These are phyloP conservation scores for Colletotrichum chlorophyti DNA, from an alignment of 2,329 filamentous ascomycete species.

Conservation along the genomic window DNA sequence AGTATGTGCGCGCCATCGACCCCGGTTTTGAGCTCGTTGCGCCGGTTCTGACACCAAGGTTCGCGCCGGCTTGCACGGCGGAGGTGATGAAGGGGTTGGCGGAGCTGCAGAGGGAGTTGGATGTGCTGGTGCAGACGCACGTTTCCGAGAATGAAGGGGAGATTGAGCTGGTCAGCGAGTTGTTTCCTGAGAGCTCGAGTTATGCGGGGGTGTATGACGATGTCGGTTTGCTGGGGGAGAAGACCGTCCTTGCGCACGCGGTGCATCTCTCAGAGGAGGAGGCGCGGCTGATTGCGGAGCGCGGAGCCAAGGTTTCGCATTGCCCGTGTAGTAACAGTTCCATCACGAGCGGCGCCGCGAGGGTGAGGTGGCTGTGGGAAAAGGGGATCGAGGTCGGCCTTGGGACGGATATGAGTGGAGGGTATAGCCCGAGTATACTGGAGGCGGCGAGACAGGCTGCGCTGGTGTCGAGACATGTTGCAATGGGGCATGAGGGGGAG, in stretches of 20 bases:
- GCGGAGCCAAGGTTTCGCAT: constrained; percentile 76
- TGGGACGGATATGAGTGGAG: constrained; percentile 90
- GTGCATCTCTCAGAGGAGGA: constrained; percentile 77
- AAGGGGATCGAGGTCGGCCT: constrained; percentile 81
- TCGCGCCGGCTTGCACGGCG: constrained; percentile 67
- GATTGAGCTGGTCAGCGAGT: constrained; percentile 69
- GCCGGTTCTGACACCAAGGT: constrained; percentile 81
- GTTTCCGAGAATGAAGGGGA: constrained; percentile 84
- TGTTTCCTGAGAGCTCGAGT: constrained; percentile 69
- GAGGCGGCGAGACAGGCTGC: constrained; percentile 84
- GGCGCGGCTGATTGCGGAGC: constrained; percentile 64
- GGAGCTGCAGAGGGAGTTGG: constrained; percentile 64
- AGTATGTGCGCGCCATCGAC: constrained; percentile 73
- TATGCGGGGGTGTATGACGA: constrained; percentile 85
- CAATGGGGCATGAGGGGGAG: constrained; percentile 54
- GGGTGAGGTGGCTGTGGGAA: constrained; percentile 76
- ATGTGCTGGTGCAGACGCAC: constrained; percentile 84
- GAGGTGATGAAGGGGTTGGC: constrained; percentile 71
- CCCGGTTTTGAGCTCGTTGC: constrained; percentile 68
- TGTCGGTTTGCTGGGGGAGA: constrained; percentile 70
- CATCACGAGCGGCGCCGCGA: constrained; percentile 79
- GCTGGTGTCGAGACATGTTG: constrained; percentile 76
- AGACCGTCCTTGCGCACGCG: constrained; percentile 86
- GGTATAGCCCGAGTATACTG: constrained; percentile 82
- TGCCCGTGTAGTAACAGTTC: constrained; percentile 88